phyloP scores from a whole-genome alignment of 2,329 filamentous ascomycete species.

The Alternaria incomplexa region DNA sequence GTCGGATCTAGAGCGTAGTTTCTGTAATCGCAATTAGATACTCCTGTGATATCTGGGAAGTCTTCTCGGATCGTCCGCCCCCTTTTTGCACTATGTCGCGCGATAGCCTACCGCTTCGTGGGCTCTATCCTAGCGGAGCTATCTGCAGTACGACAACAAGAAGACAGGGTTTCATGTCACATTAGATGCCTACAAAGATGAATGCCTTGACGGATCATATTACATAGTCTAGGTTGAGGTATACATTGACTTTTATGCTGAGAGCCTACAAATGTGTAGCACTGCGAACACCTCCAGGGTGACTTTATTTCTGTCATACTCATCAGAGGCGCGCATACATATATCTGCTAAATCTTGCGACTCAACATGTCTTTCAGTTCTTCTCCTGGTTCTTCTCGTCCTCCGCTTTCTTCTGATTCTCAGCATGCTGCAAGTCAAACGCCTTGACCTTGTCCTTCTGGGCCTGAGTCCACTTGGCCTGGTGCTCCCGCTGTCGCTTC shows the following conservation, averaged over 20 bases:
- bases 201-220: background rate
- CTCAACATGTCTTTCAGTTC: fast-evolving
- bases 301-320: background rate
- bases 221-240: background rate
- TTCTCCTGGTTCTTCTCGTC: background rate
- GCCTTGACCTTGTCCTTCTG: background rate
- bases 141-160: background rate
- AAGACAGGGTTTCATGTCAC: background rate
- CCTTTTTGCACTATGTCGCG: background rate
- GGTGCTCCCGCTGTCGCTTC: no score
- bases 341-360: background rate
- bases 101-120: background rate
- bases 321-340: background rate
- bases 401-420: background rate
- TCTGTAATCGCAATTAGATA: background rate
- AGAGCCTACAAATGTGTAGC: background rate
- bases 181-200: background rate
- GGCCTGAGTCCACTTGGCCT: background rate
- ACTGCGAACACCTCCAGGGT: background rate
- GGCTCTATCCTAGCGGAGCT: background rate
- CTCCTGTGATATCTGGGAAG: no score
- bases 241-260: background rate
- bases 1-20: background rate
- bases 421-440: background rate
- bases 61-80: background rate